Conservation (phyloP, 495 filamentous ascomycete species). For the Daldinia caldariorum region DNA sequence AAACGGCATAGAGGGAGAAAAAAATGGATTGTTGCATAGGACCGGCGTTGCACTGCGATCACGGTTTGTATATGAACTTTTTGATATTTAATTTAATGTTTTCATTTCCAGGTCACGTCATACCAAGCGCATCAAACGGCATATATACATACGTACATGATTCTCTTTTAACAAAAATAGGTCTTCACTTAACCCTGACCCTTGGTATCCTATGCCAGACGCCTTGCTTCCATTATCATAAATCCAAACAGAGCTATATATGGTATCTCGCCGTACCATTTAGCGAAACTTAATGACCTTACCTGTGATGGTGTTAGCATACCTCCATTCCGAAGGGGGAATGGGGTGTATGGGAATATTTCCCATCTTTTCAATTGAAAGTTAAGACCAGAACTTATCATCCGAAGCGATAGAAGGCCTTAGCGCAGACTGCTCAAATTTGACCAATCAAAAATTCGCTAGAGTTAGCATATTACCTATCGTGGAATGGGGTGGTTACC, state of each 20-base stretch:
- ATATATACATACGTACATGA: not conserved
- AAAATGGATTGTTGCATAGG: slow-evolving; percentile 20
- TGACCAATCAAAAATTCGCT: not conserved
- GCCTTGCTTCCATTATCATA: slow-evolving; percentile 17
- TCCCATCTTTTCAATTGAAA: not conserved
- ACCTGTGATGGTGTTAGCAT: slow-evolving; percentile 21
- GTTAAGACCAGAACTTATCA: not conserved
- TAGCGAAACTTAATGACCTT: not conserved
- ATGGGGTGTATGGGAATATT: not conserved
- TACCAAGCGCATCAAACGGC: not conserved
- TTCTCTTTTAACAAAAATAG: not conserved
- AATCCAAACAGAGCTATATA: not conserved
- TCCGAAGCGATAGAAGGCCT: not conserved
- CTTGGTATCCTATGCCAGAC: slow-evolving; percentile 1
- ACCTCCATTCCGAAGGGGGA: not conserved
- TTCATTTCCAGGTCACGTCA: slow-evolving; percentile 31
- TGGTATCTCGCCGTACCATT: not conserved
- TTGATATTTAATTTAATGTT: slow-evolving; percentile 11
- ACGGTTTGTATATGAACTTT: slow-evolving; percentile 4
- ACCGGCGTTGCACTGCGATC: slow-evolving; percentile 21
- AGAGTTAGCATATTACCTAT: not conserved
- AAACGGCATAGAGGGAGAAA: not conserved
- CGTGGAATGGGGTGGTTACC: not conserved
- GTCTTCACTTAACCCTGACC: not conserved
- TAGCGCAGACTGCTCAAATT: not conserved